Base-by-base conservation (phyloP, 2,329 filamentous ascomycete species). In the Fusarium illudens region DNA sequence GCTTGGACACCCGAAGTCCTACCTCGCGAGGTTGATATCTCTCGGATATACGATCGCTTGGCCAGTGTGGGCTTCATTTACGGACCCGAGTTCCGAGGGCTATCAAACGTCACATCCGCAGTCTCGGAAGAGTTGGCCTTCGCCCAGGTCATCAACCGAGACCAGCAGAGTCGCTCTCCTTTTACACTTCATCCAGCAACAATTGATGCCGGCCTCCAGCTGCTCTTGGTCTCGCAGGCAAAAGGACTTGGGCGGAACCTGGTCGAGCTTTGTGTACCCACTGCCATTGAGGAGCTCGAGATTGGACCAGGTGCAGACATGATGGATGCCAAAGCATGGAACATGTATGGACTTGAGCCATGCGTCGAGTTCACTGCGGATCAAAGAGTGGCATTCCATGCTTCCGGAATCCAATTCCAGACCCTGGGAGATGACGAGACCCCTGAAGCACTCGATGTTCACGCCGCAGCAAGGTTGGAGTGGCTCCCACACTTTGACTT, bases 401-500 rank as follows among this genome's bases (percentile, higher is more conserved):
- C 61, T 2, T 61, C 58, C 0, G 51, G 61, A 7, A 36, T 64
- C 1, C 17, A 32, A 1, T 33, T 64, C 8, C 46, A 22, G 9
- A 6, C 52, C 0, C 6, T 64, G 4, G 62, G 46, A n/a, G 62
- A 62, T 3, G 61, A 58, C 9, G 20, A 17, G 0, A 2, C 52
- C 1, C 7, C 33, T 10, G 58, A 30, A 1, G 10, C 9, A n/a
- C n/a, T 49, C 7, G 48, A 58, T 10, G 33, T 49, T 4, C 52
- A 62, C 3, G 58, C 52, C 4, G 37, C 61, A 4, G 29, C 61
- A 9, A 36, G 58, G 6, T 44, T 64, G n/a, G 53, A 8, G 3
- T 64, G 61, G 61, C 52, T 58, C 7, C 61, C 61, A 39, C 58
- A 64, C 17, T 44, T 62, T 49, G 58, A 64, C 22, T 64, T 64